These are phyloP conservation scores for Scopulariopsis brevicaulis DNA, from an alignment of 2,329 filamentous ascomycete genomes.

Conservation along the genomic window DNA sequence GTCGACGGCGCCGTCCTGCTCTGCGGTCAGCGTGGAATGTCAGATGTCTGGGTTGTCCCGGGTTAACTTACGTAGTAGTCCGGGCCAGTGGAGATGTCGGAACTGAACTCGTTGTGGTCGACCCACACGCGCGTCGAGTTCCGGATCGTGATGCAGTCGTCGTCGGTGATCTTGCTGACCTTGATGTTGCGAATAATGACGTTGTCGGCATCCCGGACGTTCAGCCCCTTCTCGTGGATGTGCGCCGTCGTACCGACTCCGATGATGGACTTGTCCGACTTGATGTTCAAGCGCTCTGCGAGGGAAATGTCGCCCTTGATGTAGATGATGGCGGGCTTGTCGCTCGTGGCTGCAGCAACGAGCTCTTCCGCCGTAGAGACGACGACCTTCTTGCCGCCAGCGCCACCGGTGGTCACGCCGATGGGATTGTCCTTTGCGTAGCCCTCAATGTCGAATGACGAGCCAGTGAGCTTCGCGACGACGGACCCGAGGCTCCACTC, in stretches of 20 bases:
- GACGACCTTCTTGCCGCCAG: slow-evolving; percentile 34
- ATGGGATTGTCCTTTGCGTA: slow-evolving; percentile 23
- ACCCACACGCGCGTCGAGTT: slow-evolving; percentile 33
- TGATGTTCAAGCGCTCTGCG: slow-evolving; percentile 26
- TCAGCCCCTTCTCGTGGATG: slow-evolving; percentile 22
- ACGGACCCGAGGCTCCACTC: not conserved
- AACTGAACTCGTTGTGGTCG: slow-evolving; percentile 34
- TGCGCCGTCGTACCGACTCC: slow-evolving; percentile 21
- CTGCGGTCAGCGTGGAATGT: not conserved
- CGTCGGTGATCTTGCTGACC: slow-evolving; percentile 21
- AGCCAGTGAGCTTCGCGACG: not conserved
- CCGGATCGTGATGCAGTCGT: slow-evolving; percentile 30
- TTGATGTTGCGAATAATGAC: slow-evolving; percentile 27
- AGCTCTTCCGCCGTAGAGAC: slow-evolving; percentile 29
- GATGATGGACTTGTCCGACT: slow-evolving; percentile 31
- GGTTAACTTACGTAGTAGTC: slow-evolving; percentile 19
- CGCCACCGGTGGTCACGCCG: slow-evolving; percentile 24
- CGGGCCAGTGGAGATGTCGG: slow-evolving; percentile 24
- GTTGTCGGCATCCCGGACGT: slow-evolving; percentile 21
- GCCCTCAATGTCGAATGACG: slow-evolving; percentile 11
- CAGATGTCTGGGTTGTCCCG: not conserved
- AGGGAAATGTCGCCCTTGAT: slow-evolving; percentile 27
- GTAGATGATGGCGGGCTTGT: slow-evolving; percentile 28
- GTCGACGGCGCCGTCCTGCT: slow-evolving; percentile 31
- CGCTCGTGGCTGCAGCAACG: slow-evolving; percentile 27